Evolutionary conservation across 2,329 filamentous ascomycete genomes (phyloP).

Genomic region (Xylariaceae sp.): DNA sequence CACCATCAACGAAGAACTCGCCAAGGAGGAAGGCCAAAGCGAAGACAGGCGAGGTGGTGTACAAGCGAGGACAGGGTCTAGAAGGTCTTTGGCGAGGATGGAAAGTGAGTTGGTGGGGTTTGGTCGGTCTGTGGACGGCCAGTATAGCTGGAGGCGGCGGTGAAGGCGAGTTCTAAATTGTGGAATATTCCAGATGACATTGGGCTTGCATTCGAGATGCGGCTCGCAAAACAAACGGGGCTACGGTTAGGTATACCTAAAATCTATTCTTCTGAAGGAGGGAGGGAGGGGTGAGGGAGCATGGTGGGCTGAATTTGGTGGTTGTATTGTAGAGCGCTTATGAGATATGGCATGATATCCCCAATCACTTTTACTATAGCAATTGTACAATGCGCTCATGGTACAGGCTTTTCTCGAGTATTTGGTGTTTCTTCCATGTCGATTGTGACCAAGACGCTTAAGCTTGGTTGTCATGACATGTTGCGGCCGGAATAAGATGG

Average conservation of each 20-base stretch:
- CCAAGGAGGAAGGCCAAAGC: conserved; percentile 32
- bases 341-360: conserved; percentile 42
- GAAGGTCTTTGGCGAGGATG: conserved; percentile 67
- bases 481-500: neutral
- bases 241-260: neutral
- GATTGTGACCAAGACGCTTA: neutral
- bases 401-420: neutral
- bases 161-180: conserved; percentile 51
- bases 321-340: conserved; percentile 22
- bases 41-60: conserved; percentile 39
- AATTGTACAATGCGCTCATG: neutral
- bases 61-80: conserved; percentile 60
- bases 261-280: neutral
- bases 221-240: neutral
- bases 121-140: conserved; percentile 69
- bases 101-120: conserved; percentile 73
- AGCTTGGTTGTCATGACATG: neutral
- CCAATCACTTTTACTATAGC: conserved; percentile 22
- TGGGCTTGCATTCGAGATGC: neutral
- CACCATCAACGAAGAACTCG: conserved; percentile 30
- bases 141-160: conserved; percentile 57
- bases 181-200: neutral
- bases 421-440: neutral
- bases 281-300: conserved; percentile 2
- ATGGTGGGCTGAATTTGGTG: conserved; percentile 1